Evolutionary conservation across 139 green algal genomes (phyloP).

Genomic region (Tetradesmus lagerheimii): DNA sequence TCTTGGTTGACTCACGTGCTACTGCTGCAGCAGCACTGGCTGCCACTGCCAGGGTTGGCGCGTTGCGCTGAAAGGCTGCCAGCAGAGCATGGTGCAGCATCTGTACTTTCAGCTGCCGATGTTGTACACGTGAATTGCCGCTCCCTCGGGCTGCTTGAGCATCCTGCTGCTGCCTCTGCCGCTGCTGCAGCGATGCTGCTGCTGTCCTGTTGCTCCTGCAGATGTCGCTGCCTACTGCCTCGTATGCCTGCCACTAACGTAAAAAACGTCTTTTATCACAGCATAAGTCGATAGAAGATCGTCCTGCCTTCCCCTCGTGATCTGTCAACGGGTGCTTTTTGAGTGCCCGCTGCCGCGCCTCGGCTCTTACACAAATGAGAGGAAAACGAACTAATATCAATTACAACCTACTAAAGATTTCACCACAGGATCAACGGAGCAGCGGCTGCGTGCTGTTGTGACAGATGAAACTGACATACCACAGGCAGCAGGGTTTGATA

Average conservation of each 20-base stretch:
- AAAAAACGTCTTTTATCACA: no score
- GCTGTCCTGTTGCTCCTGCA: background rate
- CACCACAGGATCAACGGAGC: no score
- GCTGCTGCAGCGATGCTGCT: background rate
- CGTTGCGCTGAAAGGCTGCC: background rate
- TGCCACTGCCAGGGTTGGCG: background rate
- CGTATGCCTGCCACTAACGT: background rate
- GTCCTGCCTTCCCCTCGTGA: background rate
- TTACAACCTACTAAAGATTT: no score
- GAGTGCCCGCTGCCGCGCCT: no score
- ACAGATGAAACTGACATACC: no score
- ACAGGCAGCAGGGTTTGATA: no score
- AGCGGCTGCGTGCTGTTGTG: no score
- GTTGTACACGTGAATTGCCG: no score
- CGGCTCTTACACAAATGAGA: no score
- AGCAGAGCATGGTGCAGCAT: constrained; percentile 32
- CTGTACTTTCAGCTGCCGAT: background rate
- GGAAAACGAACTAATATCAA: no score
- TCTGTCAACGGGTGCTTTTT: background rate
- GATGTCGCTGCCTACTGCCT: background rate
- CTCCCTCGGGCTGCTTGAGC: background rate
- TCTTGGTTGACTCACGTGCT: background rate
- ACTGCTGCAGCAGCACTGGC: constrained; percentile 12
- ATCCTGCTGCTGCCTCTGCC: background rate
- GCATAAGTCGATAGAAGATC: no score